Percentiles rank a stretch among this genome's conserved stretches.
Evolutionary conservation across 345 rosid genomes (phyloP).

Genomic region (Microthlaspi erraticum): DNA sequence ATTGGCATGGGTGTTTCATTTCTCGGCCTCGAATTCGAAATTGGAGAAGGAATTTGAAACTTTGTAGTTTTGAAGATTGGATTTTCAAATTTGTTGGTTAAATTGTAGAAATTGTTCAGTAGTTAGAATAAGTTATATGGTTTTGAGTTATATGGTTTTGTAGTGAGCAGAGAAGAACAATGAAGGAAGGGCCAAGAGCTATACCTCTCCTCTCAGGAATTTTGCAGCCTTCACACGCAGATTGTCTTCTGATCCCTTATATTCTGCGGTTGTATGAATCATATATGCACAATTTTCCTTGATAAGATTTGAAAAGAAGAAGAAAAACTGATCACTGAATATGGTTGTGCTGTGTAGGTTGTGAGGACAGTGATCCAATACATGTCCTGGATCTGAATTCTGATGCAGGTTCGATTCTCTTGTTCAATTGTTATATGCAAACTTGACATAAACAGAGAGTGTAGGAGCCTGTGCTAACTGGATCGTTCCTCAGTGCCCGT

Average conservation of each 20-base stretch:
- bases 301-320: background rate
- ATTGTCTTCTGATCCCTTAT: constrained; percentile 8
- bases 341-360: constrained; percentile 58
- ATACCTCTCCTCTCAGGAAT: too few relatives aligned
- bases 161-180: too few relatives aligned
- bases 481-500: too few relatives aligned
- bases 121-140: background rate
- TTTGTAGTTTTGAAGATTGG: background rate
- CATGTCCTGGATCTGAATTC: constrained; percentile 91
- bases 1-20: constrained; percentile 1
- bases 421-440: too few relatives aligned
- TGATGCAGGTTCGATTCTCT: constrained; percentile 81
- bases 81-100: background rate
- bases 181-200: too few relatives aligned
- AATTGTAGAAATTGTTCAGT: background rate
- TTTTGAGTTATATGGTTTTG: too few relatives aligned
- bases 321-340: background rate
- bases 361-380: constrained; percentile 98
- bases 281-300: background rate
- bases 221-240: too few relatives aligned
- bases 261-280: background rate
- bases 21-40: constrained; percentile 8
- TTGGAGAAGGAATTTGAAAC: too few relatives aligned
- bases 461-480: too few relatives aligned
- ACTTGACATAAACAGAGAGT: too few relatives aligned